Evolutionary conservation across 306 rosid species (phyloP).

Genomic region (Senna tora): DNA sequence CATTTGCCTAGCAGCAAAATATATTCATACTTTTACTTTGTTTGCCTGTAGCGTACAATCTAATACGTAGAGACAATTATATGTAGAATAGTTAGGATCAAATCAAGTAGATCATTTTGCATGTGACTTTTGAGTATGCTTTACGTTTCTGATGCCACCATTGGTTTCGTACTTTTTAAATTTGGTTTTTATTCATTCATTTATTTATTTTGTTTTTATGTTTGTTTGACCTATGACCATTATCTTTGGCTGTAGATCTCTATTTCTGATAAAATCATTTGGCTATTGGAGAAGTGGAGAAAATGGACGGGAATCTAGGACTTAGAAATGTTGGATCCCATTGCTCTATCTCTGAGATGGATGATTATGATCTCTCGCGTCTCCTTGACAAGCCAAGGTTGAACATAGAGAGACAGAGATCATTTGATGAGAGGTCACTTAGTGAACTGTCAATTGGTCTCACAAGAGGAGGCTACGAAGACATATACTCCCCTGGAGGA

Average conservation of each 20-base stretch:
- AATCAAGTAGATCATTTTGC: conserved; percentile 20
- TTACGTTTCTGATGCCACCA: conserved; percentile 30
- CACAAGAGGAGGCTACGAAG: conserved; percentile 65
- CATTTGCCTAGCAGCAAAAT: neutral
- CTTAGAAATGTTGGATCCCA: conserved; percentile 70
- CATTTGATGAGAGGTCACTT: conserved; percentile 92
- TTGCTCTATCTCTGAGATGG: conserved; percentile 80
- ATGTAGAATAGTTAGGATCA: conserved; percentile 4
- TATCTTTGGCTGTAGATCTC: conserved; percentile 34
- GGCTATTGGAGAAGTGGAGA: conserved; percentile 37
- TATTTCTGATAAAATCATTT: conserved; percentile 23
- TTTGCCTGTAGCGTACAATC: conserved; percentile 15
- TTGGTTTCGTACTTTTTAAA: conserved; percentile 3
- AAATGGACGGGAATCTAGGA: conserved; percentile 71
- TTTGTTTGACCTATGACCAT: conserved; percentile 26
- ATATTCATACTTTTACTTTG: neutral
- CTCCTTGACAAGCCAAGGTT: conserved; percentile 75
- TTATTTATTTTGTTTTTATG: conserved; percentile 8
- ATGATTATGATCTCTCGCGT: conserved; percentile 71
- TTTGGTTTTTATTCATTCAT: conserved; percentile 5
- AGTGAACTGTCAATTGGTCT: conserved; percentile 79
- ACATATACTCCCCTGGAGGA: conserved; percentile 70
- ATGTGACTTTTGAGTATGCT: conserved; percentile 29
- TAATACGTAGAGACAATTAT: neutral
- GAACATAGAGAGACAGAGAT: conserved; percentile 84